phyloP scores from a whole-genome alignment of 345 rosid genomes.

The Syzygium jambos region DNA sequence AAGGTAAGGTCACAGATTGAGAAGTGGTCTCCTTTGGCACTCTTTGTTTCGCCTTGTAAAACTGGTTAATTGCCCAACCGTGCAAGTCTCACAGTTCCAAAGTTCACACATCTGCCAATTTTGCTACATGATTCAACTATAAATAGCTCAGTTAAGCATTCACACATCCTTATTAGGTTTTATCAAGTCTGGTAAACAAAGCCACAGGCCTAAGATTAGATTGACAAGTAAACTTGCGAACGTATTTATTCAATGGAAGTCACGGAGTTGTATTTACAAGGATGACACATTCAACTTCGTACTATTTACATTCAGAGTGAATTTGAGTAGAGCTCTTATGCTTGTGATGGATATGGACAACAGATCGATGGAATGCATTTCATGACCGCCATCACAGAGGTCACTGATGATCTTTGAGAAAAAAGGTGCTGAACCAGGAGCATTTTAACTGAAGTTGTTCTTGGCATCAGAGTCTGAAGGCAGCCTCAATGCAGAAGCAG shows the following conservation, averaged over 20 bases:
- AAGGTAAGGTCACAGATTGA: background rate
- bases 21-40: background rate
- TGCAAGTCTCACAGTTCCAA: no score
- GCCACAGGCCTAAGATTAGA: background rate
- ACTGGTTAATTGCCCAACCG: background rate
- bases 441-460: background rate
- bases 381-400: background rate
- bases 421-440: background rate
- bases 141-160: no score
- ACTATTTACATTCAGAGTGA: background rate
- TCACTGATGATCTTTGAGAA: background rate
- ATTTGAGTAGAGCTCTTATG: background rate
- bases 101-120: no score
- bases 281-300: background rate
- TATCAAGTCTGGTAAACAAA: background rate
- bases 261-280: background rate
- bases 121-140: no score
- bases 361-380: background rate
- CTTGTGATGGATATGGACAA: background rate
- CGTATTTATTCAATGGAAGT: background rate
- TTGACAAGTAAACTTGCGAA: background rate
- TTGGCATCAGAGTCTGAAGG: background rate
- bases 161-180: no score
- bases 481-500: background rate
- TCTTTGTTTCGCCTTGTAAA: background rate